Percentiles rank a stretch among this genome's conserved stretches.
Conservation (phyloP, 805 yeast species). For the Pichia exigua region DNA sequence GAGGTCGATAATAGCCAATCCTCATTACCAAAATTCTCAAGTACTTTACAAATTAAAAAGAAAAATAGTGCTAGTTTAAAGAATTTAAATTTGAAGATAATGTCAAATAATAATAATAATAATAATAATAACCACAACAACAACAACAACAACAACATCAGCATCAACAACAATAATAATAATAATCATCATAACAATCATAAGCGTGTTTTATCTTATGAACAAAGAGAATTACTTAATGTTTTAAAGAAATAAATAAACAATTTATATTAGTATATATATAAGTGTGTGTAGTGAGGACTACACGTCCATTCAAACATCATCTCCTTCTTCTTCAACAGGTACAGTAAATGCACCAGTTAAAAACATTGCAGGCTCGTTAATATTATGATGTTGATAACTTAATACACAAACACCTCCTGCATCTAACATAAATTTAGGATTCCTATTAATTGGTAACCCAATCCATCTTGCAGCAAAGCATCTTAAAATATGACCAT, state of each 20-base stretch:
- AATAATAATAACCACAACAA: too few relatives aligned
- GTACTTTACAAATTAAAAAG: background rate
- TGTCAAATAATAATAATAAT: too few relatives aligned
- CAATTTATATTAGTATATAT: background rate
- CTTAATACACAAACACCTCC: conserved; percentile 92
- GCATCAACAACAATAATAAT: too few relatives aligned
- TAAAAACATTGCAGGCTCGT: conserved; percentile 80
- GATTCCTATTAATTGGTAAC: conserved; percentile 50
- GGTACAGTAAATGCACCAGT: conserved; percentile 81
- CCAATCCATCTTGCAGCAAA: conserved; percentile 86
- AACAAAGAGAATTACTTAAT: conserved; percentile 42
- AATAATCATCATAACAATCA: too few relatives aligned
- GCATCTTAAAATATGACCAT: conserved; percentile 88
- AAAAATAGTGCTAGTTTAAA: background rate
- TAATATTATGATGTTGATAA: conserved; percentile 75
- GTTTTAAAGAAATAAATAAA: conserved; percentile 30
- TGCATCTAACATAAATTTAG: conserved; percentile 81
- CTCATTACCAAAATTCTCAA: background rate
- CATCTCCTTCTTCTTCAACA: conserved; percentile 44
- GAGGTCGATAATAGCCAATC: background rate
- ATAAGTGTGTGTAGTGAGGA: background rate
- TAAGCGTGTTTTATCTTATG: conserved; percentile 39
- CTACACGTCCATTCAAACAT: conserved; percentile 7
- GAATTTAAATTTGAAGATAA: background rate
- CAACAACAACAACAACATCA: too few relatives aligned